Conservation (phyloP, 1,284 basidiomycete genomes). For the Fomitopsis schrenkii region DNA sequence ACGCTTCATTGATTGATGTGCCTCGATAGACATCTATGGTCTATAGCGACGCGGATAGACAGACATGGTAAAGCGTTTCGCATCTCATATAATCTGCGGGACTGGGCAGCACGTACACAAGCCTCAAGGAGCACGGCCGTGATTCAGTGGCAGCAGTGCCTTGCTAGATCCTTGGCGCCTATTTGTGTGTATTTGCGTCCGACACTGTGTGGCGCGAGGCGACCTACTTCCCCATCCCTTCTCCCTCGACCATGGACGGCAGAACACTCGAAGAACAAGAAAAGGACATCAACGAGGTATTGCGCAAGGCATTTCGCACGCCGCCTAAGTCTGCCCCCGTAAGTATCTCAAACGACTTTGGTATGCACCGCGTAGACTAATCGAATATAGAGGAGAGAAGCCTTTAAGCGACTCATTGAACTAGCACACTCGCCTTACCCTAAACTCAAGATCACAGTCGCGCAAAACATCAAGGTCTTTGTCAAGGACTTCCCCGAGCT, state of each 20-base stretch:
- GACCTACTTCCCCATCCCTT: neutral
- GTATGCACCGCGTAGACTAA: neutral
- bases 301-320: constrained; percentile 29
- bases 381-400: constrained; percentile 28
- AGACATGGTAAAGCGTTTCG: too few relatives aligned
- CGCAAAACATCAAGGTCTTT: constrained; percentile 51
- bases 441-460: constrained; percentile 51
- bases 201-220: neutral
- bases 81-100: too few relatives aligned
- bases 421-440: constrained; percentile 32
- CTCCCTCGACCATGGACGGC: constrained; percentile 15
- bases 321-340: constrained; percentile 18
- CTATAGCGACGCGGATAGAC: too few relatives aligned
- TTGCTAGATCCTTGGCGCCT: neutral
- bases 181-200: neutral
- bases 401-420: constrained; percentile 33
- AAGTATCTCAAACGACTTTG: constrained; percentile 18
- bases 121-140: too few relatives aligned
- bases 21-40: too few relatives aligned
- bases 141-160: too few relatives aligned
- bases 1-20: too few relatives aligned
- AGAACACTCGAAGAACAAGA: constrained; percentile 24
- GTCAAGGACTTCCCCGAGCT: constrained; percentile 65
- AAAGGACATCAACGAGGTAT: constrained; percentile 25
- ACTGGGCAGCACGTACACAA: too few relatives aligned